Conservation (phyloP, 2,329 filamentous ascomycete species). For the Penicillium sumatraense region DNA sequence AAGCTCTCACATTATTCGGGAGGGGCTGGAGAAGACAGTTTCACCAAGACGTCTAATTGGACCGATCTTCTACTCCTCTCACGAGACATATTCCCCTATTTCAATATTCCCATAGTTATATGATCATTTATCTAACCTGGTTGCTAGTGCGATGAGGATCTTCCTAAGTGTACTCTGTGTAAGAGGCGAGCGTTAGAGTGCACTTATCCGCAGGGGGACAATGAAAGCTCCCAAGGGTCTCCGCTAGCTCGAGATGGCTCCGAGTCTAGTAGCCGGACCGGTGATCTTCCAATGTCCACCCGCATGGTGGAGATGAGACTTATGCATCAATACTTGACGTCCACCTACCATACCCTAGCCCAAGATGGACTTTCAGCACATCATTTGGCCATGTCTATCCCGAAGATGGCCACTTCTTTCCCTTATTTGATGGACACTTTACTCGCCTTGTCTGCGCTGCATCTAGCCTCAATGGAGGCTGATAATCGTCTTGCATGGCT, state of each 20-base stretch:
- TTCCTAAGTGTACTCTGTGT: slow-evolving; percentile 42
- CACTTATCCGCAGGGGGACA: slow-evolving; percentile 36
- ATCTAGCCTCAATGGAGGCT: slow-evolving; percentile 45
- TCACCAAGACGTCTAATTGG: neutral
- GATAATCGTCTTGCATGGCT: slow-evolving; percentile 37
- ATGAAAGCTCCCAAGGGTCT: slow-evolving; percentile 28
- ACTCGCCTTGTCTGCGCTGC: slow-evolving; percentile 50
- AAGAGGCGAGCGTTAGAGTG: slow-evolving; percentile 42
- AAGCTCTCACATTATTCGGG: neutral
- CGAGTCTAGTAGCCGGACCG: slow-evolving; percentile 12
- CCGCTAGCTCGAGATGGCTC: slow-evolving; percentile 25
- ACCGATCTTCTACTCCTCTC: neutral
- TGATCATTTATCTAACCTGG: neutral
- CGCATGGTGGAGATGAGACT: slow-evolving; percentile 42
- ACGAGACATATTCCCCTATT: neutral
- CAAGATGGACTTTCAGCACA: slow-evolving; percentile 35
- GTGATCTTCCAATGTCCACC: slow-evolving; percentile 22
- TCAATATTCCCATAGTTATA: neutral
- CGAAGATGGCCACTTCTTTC: slow-evolving; percentile 45
- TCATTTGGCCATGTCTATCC: slow-evolving; percentile 40
- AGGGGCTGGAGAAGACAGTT: neutral
- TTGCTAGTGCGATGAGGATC: slow-evolving; percentile 43
- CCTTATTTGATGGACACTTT: slow-evolving; percentile 51
- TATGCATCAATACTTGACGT: slow-evolving; percentile 45
- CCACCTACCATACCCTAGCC: slow-evolving; percentile 39